Base-by-base conservation (phyloP, 148 eudicot genomes). In the Nyssa sinensis region DNA sequence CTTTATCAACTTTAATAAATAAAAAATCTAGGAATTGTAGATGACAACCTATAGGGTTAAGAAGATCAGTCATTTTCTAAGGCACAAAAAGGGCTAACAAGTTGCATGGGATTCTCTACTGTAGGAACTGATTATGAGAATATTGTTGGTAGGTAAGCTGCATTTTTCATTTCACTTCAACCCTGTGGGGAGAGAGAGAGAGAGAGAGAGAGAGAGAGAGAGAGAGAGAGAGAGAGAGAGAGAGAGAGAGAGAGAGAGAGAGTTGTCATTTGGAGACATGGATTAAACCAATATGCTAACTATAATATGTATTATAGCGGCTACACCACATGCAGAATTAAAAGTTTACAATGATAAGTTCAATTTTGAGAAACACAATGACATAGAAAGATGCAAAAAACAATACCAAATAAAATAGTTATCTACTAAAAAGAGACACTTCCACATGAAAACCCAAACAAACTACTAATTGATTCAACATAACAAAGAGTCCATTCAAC, bases 41-140 rank as follows among this genome's bases (percentile, higher is more conserved):
- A 57, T 24, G 19, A 32, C 55, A 51, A 62, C 49, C 27, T 44
- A 5, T 27, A 32, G 1, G 29, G 41, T 55, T 39, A 2, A 62
- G n/a, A 59, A n/a, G 55, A 71, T 71, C 74, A 60, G 17, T 35
- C 57, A 39, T 41, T 25, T 35, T 27, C 66, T 16, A 33, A 12
- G 47, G 7, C 66, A 3, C 75, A 17, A 27, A 30, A 72, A 62
- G 67, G 19, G 37, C 75, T 57, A 39, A 12, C 67, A 72, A 27
- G 30, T 60, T 60, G 66, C 66, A 35, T 71, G 66, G 74, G 74
- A 71, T 71, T 59, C 74, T 60, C 66, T 35, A 0, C 10, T 60
- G 66, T 60, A 16, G 25, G 66, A 57, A 58, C 24, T 4, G 30
- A 67, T 44, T 44, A 4, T 67, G 34, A 41, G 47, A 37, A 60